These are phyloP conservation scores for Kitagawia praeruptora DNA, from an alignment of 129 eudicot genomes.

Conservation along the genomic window DNA sequence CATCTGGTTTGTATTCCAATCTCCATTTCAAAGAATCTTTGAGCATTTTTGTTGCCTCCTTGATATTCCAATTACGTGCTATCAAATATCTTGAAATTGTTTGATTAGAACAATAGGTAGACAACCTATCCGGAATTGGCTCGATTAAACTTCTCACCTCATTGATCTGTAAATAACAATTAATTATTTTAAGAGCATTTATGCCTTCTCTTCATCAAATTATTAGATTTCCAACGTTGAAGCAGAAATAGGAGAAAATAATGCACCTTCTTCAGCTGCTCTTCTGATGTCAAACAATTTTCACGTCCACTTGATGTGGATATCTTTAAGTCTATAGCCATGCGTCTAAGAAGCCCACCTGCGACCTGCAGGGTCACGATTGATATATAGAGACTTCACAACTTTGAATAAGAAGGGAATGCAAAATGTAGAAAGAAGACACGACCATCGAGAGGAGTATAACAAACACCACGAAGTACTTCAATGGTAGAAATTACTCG, in stretches of 20 bases:
- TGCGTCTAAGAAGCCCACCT: slow-evolving; percentile 9
- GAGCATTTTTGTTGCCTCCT: slow-evolving; percentile 71
- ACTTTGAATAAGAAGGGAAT: not conserved
- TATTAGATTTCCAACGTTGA: not conserved
- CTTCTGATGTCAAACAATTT: slow-evolving; percentile 18
- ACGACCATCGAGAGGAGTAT: too few species aligned
- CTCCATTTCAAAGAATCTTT: slow-evolving; percentile 70
- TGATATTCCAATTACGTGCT: slow-evolving; percentile 76
- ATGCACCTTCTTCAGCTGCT: slow-evolving; percentile 25
- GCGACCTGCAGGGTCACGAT: not conserved
- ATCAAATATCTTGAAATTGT: slow-evolving; percentile 53
- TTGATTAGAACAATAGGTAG: slow-evolving; percentile 34
- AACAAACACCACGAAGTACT: too few species aligned
- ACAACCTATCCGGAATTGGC: slow-evolving; percentile 9
- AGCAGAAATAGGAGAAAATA: not conserved
- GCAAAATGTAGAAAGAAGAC: too few species aligned
- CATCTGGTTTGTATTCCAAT: slow-evolving; percentile 62
- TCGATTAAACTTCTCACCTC: too few species aligned
- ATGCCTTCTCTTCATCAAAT: not conserved
- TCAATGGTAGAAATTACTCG: too few species aligned
- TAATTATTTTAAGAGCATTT: not conserved
- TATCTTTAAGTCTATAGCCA: slow-evolving; percentile 17
- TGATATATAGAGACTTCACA: not conserved
- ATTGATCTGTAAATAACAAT: slow-evolving; percentile 22
- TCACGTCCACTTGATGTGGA: slow-evolving; percentile 21